Evolutionary conservation across 257 asterid species (phyloP).

Genomic region (Eucommia ulmoides): DNA sequence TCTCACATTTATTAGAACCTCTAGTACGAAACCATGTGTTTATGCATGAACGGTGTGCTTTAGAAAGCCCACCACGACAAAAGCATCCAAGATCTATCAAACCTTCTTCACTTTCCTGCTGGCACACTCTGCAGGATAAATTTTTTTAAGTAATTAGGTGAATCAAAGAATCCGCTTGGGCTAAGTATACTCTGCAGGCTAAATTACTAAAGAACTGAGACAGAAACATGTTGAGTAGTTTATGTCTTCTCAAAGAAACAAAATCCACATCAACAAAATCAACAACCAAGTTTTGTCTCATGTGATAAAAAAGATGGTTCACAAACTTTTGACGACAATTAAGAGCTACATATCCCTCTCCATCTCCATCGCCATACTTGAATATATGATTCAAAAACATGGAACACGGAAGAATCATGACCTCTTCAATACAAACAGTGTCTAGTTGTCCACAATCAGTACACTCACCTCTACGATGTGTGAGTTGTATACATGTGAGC

Average conservation of each 20-base stretch:
- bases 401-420: no score
- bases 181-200: no score
- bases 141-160: no score
- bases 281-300: background rate
- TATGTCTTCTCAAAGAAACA: background rate
- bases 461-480: no score
- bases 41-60: slow-evolving; percentile 65
- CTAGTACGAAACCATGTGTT: slow-evolving; percentile 57
- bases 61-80: slow-evolving; percentile 67
- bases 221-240: background rate
- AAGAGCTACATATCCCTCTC: no score
- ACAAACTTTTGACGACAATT: background rate
- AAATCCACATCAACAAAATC: background rate
- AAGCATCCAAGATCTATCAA: slow-evolving; percentile 70
- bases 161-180: no score
- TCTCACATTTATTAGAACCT: slow-evolving; percentile 73
- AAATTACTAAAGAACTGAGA: no score
- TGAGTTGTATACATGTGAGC: no score
- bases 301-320: background rate
- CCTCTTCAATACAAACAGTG: no score
- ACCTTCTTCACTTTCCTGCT: slow-evolving; percentile 61
- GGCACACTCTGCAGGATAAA: slow-evolving; percentile 49
- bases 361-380: no score
- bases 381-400: no score
- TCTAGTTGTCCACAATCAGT: no score